phyloP scores from a whole-genome alignment of 306 rosid genomes.

The Medicago truncatula region MtrunA17r5.0-ANR NC_053044.1:4023501-4024000 shows the following conservation, averaged over 20 bases:
- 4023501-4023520: slow-evolving; percentile 68
- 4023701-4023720: neutral
- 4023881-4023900: neutral
- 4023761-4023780: slow-evolving; percentile 68
- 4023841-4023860: slow-evolving; percentile 66
- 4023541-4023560: slow-evolving; percentile 69
- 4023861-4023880: slow-evolving; percentile 63
- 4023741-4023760: slow-evolving; percentile 71
- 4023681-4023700: neutral
- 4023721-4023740: slow-evolving; percentile 78
- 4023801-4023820: slow-evolving; percentile 87
- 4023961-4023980: slow-evolving; percentile 71
- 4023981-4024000: slow-evolving; percentile 83
- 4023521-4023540: slow-evolving; percentile 81
- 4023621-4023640: slow-evolving; percentile 56
- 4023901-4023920: neutral
- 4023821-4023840: slow-evolving; percentile 92
- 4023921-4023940: neutral
- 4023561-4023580: slow-evolving; percentile 37
- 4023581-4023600: slow-evolving; percentile 56
- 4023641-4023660: neutral
- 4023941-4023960: slow-evolving; percentile 69
- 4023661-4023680: neutral
- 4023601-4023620: slow-evolving; percentile 63
- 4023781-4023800: slow-evolving; percentile 71